Conservation (phyloP, 2,329 filamentous ascomycete species). For the Sordariomycetes sp. region DNA sequence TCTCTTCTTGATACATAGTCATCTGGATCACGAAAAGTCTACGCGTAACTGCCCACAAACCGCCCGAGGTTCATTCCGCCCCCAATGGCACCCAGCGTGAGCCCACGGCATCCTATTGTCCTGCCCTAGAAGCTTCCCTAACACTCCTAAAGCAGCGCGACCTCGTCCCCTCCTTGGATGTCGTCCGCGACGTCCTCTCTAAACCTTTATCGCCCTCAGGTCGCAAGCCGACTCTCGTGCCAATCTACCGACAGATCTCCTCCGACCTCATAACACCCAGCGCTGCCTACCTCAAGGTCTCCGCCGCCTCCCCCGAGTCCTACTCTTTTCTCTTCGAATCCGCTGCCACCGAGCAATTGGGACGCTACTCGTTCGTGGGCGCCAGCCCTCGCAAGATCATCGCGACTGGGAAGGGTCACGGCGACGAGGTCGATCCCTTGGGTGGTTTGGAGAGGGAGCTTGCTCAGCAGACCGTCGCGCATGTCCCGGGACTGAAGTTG, state of each 20-base stretch:
- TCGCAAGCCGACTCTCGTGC: conserved; percentile 60
- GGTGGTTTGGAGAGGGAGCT: conserved; percentile 76
- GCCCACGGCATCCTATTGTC: background rate
- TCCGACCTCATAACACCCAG: conserved; percentile 92
- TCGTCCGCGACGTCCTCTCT: conserved; percentile 31
- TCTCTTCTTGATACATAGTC: too few relatives aligned
- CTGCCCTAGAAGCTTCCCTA: background rate
- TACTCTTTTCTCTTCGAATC: conserved; percentile 95
- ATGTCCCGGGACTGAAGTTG: conserved; percentile 72
- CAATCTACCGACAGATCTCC: conserved; percentile 74
- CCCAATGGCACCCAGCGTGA: conserved; percentile 3
- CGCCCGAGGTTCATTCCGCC: too few relatives aligned
- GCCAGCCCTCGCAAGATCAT: conserved; percentile 72
- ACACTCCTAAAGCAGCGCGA: conserved; percentile 18
- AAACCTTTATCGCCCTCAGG: conserved; percentile 16
- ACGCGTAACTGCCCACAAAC: too few relatives aligned
- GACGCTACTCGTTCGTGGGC: conserved; percentile 91
- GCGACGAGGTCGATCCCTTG: conserved; percentile 74
- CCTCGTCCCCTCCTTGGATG: conserved; percentile 36
- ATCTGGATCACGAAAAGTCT: too few relatives aligned
- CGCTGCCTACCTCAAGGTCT: conserved; percentile 89
- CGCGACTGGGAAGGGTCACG: conserved; percentile 80
- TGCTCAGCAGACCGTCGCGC: conserved; percentile 66
- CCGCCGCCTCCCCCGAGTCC: conserved; percentile 44
- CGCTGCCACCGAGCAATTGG: conserved; percentile 86